Evolutionary conservation across 2,329 filamentous ascomycete genomes (phyloP), one percentile per base, ranked within the genome.

Genomic region (Trichoderma semiorbis): DNA sequence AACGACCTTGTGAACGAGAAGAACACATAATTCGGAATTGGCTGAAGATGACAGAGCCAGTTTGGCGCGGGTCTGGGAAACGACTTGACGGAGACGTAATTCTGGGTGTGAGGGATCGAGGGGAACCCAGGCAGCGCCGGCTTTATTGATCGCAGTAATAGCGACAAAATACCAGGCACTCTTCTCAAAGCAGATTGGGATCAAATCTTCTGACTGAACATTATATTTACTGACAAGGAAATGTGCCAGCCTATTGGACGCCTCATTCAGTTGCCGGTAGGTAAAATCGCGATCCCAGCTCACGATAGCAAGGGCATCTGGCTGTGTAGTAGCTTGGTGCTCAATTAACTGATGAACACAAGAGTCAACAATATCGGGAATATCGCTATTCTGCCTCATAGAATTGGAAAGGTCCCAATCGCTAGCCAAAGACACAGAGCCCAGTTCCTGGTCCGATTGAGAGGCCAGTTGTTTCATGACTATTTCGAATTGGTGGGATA

Each of bases 161-260:
- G 74, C 61, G 24, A 76, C 72, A 12, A 74, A 69, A 28, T 72
- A 47, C 75, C 75, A 76, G 3, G 70, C 64, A 0, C 75, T 77
- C 58, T 80, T 80, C 24, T 79, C 77, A n/a, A 79, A 79, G 60
- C 76, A 79, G 0, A 80, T 57, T 7, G 76, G 76, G 0, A 80
- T 71, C 3, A 73, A 7, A 4, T 73, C 72, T 26, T 67, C 32
- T 12, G 61, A 21, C 26, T 62, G 58, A 34, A 73, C 39, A 3
- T 28, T 7, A n/a, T 67, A 39, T 26, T 63, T 26, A 3, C 68
- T 62, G n/a, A 73, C 55, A 14, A 73, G 69, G 7, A 39, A 21
- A 14, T 72, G 66, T 8, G 65, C 71, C 11, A 72, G 66, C 34
- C 71, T 70, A 21, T 70, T 70, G 6, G 71, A 58, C 6, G 71